These are phyloP conservation scores for Kodamaea sp. DNA, from an alignment of 1,139 yeast species.

Conservation along the genomic window DNA sequence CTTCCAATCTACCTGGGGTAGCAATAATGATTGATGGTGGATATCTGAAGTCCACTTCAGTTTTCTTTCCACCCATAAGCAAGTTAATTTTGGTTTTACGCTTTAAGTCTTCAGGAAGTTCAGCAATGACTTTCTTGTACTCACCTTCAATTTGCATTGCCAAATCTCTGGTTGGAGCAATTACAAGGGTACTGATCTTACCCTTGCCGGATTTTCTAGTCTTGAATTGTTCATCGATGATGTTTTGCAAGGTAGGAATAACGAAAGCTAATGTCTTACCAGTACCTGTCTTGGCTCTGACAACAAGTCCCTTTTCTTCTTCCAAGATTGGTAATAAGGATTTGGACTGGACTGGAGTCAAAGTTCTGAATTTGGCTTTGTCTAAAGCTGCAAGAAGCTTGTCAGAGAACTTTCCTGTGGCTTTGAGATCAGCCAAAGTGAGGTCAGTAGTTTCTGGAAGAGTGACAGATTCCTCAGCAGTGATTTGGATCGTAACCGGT, in stretches of 20 bases:
- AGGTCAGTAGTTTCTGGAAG: conserved; percentile 2
- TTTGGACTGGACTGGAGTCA: conserved; percentile 81
- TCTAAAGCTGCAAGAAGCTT: conserved; percentile 32
- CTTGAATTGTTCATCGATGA: conserved; percentile 8
- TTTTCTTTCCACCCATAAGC: conserved; percentile 43
- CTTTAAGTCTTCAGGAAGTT: conserved; percentile 16
- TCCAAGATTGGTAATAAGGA: conserved; percentile 68
- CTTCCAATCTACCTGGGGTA: conserved; percentile 87
- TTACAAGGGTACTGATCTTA: conserved; percentile 58
- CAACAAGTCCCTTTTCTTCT: conserved; percentile 65
- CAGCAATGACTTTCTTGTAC: conserved; percentile 42
- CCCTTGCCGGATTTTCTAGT: conserved; percentile 19
- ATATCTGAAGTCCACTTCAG: conserved; percentile 18
- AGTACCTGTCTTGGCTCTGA: conserved; percentile 93
- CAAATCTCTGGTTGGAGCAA: conserved; percentile 91
- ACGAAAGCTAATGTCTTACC: conserved; percentile 93
- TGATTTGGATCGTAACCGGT: neutral
- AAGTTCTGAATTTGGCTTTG: conserved; percentile 43
- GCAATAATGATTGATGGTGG: conserved; percentile 66
- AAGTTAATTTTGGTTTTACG: conserved; percentile 23
- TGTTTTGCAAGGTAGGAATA: conserved; percentile 65
- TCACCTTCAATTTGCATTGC: conserved; percentile 84
- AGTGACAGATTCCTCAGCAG: neutral
- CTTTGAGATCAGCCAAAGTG: conserved; percentile 8
- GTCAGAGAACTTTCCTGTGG: conserved; percentile 12